Conservation (phyloP, 768 basidiomycete species). For the Russula abietina region DNA sequence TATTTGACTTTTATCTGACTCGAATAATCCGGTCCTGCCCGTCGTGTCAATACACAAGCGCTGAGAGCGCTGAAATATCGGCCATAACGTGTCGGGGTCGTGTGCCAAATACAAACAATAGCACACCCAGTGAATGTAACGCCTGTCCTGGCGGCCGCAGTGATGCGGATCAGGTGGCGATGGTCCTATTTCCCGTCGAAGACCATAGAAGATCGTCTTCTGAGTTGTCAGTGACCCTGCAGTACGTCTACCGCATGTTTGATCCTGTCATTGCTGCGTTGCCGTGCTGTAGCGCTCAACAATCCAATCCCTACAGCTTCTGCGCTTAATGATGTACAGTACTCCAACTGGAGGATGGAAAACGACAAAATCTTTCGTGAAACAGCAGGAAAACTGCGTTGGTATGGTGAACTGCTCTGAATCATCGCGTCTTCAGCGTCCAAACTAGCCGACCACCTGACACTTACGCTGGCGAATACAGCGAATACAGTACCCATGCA, state of each 20-base stretch:
- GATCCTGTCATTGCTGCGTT: background rate
- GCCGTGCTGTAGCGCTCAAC: too few species aligned
- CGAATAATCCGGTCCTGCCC: too few species aligned
- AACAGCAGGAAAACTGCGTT: too few species aligned
- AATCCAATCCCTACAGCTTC: background rate
- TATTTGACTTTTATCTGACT: too few species aligned
- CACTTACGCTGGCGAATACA: too few species aligned
- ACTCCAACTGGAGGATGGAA: background rate
- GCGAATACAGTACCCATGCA: too few species aligned
- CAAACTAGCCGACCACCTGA: too few species aligned
- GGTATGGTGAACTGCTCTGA: too few species aligned
- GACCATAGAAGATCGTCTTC: background rate
- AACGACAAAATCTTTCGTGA: background rate
- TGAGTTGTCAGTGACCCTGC: too few species aligned
- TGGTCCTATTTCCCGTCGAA: too few species aligned
- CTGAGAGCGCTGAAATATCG: background rate
- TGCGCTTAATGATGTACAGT: background rate
- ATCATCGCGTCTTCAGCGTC: too few species aligned
- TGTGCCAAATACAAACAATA: background rate
- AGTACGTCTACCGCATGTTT: background rate
- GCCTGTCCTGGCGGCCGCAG: background rate
- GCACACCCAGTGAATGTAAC: background rate
- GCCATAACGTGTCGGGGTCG: background rate
- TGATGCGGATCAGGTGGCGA: background rate
- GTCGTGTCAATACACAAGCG: background rate